Evolutionary conservation across 2,329 filamentous ascomycete species (phyloP), one percentile per base, ranked within the genome.

Genomic region (Trichoderma afroharzianum): DNA sequence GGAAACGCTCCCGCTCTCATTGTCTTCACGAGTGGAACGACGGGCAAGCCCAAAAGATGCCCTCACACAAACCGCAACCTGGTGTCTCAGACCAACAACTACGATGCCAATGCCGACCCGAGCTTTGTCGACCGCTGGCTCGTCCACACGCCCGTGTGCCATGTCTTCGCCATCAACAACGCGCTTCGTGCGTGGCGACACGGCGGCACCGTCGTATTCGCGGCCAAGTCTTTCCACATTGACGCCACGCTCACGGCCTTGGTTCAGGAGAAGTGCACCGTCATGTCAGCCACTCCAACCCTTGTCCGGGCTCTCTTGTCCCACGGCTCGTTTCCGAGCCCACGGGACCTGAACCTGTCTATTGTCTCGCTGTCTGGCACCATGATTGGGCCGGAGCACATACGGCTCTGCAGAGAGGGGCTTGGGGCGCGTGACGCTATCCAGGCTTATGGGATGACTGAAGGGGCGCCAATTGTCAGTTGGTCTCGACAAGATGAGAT

Each of bases 21-120:
- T 62, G 77, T 85, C 36, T 86, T 86, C 76, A 86, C 84, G 24
- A 85, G 84, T 73, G 85, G 85, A 24, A 86, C 84, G n/a, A 85
- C 84, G 0, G 83, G 82, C 6, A 75, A 80, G 0, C 83, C 85
- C 6, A 86, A 86, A 74, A 83, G 81, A 62, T 85, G 83, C 71
- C 78, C 79, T 15, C 80, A 85, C 72, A 83, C 82, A 6, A 79
- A 80, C 73, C 73, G 77, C 33, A 85, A 83, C 70, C 70, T 83
- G n/a, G 77, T 81, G 8, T 81, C 82, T 1, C 79, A 81, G 70
- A 79, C 78, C 15, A 76, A 79, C 72, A 77, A 80, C 63, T 81
- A 82, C 69, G 81, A 82, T 53, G 76, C 80, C 47, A 79, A 81
- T 43, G 73, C 76, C 47, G 78, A 79, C 67, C 62, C 73, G 9